Evolutionary conservation across 2,329 filamentous ascomycete species (phyloP).

Genomic region (Sporothrix schenckii): DNA sequence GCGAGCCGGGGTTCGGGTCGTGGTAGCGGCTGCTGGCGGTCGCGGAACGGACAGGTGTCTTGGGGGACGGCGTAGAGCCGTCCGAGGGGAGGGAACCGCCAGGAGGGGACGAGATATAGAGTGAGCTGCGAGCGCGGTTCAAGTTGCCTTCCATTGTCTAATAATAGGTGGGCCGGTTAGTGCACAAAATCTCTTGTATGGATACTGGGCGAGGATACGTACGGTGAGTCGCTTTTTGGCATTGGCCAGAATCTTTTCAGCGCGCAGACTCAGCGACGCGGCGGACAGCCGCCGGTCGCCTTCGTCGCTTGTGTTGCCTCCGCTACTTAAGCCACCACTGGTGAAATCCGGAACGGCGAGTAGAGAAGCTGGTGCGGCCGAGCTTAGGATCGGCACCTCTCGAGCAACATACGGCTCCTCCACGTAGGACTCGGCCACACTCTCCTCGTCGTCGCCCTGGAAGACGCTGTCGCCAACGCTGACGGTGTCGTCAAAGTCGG

Average conservation of each 20-base stretch:
- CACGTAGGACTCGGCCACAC: slow-evolving; percentile 60
- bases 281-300: slow-evolving; percentile 44
- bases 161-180: neutral
- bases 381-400: slow-evolving; percentile 37
- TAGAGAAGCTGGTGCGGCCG: slow-evolving; percentile 7
- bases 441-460: slow-evolving; percentile 69
- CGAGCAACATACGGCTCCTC: slow-evolving; percentile 48
- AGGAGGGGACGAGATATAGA: slow-evolving; percentile 64
- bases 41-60: slow-evolving; percentile 49
- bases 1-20: slow-evolving; percentile 39
- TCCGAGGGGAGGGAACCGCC: slow-evolving; percentile 64
- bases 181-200: neutral
- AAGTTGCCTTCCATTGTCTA: slow-evolving; percentile 95
- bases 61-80: slow-evolving; percentile 58
- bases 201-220: slow-evolving; percentile 44
- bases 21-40: slow-evolving; percentile 42
- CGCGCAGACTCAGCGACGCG: slow-evolving; percentile 72
- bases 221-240: slow-evolving; percentile 88
- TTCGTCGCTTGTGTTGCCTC: slow-evolving; percentile 52
- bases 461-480: slow-evolving; percentile 68
- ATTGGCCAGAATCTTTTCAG: slow-evolving; percentile 88
- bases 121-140: slow-evolving; percentile 71
- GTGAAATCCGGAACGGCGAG: slow-evolving; percentile 38
- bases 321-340: slow-evolving; percentile 34
- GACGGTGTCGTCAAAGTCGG: slow-evolving; percentile 63